Conservation (phyloP, 2,329 filamentous ascomycete species). For the Diaporthe velutina region DNA sequence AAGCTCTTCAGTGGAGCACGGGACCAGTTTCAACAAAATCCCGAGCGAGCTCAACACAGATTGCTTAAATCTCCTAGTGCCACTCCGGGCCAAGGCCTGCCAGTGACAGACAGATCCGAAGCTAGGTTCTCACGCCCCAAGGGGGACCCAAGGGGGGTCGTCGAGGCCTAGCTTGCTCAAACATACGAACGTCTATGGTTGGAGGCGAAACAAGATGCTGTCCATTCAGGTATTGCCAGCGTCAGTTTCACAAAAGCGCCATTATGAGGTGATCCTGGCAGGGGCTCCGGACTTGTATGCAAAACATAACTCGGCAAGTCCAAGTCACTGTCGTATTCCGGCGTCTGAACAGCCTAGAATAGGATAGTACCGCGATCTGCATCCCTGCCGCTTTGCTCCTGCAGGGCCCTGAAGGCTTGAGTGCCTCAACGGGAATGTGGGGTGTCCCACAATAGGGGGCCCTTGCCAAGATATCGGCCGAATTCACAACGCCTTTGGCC, state of each 20-base stretch:
- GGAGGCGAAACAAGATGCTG: neutral
- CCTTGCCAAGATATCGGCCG: neutral
- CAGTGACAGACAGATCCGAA: slow-evolving; percentile 14
- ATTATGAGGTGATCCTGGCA: neutral
- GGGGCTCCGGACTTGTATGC: neutral
- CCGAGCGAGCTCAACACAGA: neutral
- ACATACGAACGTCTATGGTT: neutral
- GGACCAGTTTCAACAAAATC: neutral
- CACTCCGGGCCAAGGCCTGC: neutral
- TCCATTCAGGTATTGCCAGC: neutral
- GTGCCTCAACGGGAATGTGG: neutral
- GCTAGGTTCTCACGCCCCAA: neutral
- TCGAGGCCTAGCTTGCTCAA: neutral
- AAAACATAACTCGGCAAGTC: neutral
- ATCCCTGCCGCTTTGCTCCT: neutral
- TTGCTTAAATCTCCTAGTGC: slow-evolving; percentile 15
- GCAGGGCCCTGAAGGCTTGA: neutral
- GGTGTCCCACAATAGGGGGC: neutral
- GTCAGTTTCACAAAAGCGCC: neutral
- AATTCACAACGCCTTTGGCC: no score
- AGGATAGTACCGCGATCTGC: no score
- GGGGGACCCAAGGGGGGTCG: neutral
- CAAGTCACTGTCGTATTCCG: neutral
- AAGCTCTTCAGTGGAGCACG: neutral
- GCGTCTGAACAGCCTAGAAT: no score